A percentile compares a stretch with the other conserved stretches of the same genome.
phyloP scores from a whole-genome alignment of 768 basidiomycete species.

The Phaffia australis region DNA sequence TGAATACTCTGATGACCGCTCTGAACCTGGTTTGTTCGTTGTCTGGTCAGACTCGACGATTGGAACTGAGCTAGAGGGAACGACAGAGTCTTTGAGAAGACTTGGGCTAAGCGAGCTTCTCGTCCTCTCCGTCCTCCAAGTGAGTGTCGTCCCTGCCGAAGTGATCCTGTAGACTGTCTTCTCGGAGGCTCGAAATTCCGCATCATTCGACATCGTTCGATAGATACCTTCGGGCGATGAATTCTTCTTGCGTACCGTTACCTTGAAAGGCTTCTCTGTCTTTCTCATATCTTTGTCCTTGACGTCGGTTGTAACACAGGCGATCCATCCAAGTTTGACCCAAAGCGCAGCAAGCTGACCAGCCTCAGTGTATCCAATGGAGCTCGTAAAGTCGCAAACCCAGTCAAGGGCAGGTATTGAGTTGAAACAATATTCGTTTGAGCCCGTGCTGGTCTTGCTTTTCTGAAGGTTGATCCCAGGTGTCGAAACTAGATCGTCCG shows the following conservation, averaged over 20 bases:
- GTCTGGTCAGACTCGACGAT: neutral
- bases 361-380: constrained; percentile 87
- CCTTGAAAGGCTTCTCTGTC: neutral
- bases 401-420: constrained; percentile 84
- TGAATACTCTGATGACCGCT: too few species aligned
- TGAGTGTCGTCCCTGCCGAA: constrained; percentile 72
- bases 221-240: constrained; percentile 18
- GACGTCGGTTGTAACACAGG: constrained; percentile 46
- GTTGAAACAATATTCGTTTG: constrained; percentile 55
- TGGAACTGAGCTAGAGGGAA: neutral
- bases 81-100: neutral
- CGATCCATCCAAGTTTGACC: constrained; percentile 83
- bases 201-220: constrained; percentile 54
- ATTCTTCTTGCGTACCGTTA: neutral
- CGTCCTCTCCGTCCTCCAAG: constrained; percentile 46
- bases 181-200: constrained; percentile 90
- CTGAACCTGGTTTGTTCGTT: neutral
- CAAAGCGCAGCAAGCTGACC: constrained; percentile 97
- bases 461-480: neutral
- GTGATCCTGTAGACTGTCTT: constrained; percentile 91
- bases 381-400: constrained; percentile 93
- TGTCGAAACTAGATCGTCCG: too few species aligned
- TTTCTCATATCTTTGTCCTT: neutral
- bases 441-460: neutral
- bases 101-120: neutral